A percentile compares a stretch with the other conserved stretches of the same genome.
Evolutionary conservation across 2,329 filamentous ascomycete species (phyloP).

Genomic region (Thielaviopsis cerberus): DNA sequence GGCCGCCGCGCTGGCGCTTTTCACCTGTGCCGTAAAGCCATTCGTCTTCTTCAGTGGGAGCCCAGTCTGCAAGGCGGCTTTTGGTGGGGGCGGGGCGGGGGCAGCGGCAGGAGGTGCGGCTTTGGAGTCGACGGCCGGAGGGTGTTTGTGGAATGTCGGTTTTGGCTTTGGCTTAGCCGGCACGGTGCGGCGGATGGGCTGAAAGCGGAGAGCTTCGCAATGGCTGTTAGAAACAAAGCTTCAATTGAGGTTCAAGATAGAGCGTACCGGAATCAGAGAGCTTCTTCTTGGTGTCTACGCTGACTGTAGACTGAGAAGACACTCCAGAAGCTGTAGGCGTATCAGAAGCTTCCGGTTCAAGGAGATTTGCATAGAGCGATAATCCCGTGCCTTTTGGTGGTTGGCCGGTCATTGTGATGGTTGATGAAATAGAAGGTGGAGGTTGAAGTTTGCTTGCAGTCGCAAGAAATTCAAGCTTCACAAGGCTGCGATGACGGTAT

Average conservation of each 20-base stretch:
- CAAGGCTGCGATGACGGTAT: too few relatives aligned
- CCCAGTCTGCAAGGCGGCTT: conserved; percentile 65
- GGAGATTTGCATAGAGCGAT: conserved; percentile 71
- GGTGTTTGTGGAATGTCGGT: conserved; percentile 32
- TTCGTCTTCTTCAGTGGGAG: conserved; percentile 59
- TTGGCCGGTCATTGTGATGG: conserved; percentile 5
- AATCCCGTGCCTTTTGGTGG: conserved; percentile 29
- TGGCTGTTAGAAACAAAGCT: background rate
- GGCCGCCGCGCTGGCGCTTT: conserved; percentile 57
- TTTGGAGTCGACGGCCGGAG: conserved; percentile 17
- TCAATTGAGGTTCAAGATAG: too few relatives aligned
- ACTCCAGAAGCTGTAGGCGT: conserved; percentile 56
- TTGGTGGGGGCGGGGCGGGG: conserved; percentile 32
- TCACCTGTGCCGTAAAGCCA: conserved; percentile 46
- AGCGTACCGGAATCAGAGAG: conserved; percentile 25
- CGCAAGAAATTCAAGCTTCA: too few relatives aligned
- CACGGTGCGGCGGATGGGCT: conserved; percentile 58
- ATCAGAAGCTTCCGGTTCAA: conserved; percentile 33
- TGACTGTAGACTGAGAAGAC: conserved; percentile 54
- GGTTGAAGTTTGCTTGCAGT: background rate
- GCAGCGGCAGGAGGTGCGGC: conserved; percentile 22
- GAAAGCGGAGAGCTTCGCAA: conserved; percentile 54
- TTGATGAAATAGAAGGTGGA: background rate
- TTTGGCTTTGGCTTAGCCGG: conserved; percentile 45
- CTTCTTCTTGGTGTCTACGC: conserved; percentile 41